phyloP scores from a whole-genome alignment of 805 yeast genomes.

The Spathaspora hagerdaliae region DNA sequence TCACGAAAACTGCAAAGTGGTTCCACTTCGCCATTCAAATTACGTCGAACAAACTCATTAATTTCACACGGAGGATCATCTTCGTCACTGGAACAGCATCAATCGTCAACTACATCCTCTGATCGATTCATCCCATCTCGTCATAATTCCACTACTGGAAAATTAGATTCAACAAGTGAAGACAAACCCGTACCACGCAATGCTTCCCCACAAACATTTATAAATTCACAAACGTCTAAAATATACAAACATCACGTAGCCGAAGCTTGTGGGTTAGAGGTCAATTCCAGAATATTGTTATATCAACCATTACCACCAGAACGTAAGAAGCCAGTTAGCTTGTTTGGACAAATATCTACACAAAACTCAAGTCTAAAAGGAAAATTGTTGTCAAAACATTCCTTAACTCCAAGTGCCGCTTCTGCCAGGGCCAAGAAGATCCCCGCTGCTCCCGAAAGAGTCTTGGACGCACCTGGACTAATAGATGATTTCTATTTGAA shows the following conservation, averaged over 20 bases:
- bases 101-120: constrained; percentile 19
- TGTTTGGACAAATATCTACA: constrained; percentile 23
- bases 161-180: constrained; percentile 27
- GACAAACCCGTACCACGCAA: constrained; percentile 36
- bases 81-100: constrained; percentile 23
- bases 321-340: constrained; percentile 31
- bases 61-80: constrained; percentile 22
- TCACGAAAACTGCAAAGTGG: constrained; percentile 13
- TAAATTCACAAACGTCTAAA: constrained; percentile 49
- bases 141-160: constrained; percentile 37
- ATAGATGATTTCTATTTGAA: constrained; percentile 90
- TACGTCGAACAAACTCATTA: constrained; percentile 32
- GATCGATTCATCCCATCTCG: constrained; percentile 44
- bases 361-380: constrained; percentile 16
- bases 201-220: constrained; percentile 52
- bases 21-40: constrained; percentile 10
- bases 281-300: constrained; percentile 77
- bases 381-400: constrained; percentile 22
- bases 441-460: constrained; percentile 86
- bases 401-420: constrained; percentile 47
- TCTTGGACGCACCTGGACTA: constrained; percentile 93
- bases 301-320: constrained; percentile 87
- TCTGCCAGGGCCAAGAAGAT: constrained; percentile 70
- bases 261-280: constrained; percentile 86
- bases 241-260: constrained; percentile 81